These are phyloP conservation scores for Angomonas deanei DNA, from an alignment of 208 protist genomes.

Conservation along the genomic window DNA sequence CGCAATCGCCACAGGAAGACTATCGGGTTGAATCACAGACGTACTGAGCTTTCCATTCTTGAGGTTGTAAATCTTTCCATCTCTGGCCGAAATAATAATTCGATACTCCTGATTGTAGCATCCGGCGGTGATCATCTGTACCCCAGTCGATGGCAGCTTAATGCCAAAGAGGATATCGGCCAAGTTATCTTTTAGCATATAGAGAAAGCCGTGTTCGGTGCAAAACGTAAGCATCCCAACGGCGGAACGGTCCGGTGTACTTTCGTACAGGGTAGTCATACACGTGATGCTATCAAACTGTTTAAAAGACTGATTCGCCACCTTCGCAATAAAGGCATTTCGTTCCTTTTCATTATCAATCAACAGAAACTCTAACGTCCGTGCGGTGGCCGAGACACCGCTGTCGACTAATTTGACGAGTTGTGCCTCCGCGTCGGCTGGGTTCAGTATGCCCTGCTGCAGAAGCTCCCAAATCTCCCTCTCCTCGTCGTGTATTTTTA, in stretches of 20 bases:
- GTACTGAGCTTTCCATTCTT: slow-evolving; percentile 81
- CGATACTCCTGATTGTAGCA: slow-evolving; percentile 86
- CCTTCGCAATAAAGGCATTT: slow-evolving; percentile 30
- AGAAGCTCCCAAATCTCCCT: slow-evolving; percentile 56
- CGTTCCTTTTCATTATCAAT: slow-evolving; percentile 44
- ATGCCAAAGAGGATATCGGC: slow-evolving; percentile 49
- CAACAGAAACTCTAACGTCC: slow-evolving; percentile 76
- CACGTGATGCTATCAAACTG: slow-evolving; percentile 83
- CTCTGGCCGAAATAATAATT: slow-evolving; percentile 88
- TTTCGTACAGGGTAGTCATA: slow-evolving; percentile 71
- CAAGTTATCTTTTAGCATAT: slow-evolving; percentile 67
- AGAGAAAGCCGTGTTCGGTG: slow-evolving; percentile 80
- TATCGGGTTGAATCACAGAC: slow-evolving; percentile 86
- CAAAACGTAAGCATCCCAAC: slow-evolving; percentile 85
- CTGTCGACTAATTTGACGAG: slow-evolving; percentile 43
- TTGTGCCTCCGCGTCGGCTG: slow-evolving; percentile 27
- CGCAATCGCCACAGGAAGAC: slow-evolving; percentile 73
- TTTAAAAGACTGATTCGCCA: slow-evolving; percentile 38
- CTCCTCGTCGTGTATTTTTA: slow-evolving; percentile 59
- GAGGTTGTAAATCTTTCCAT: slow-evolving; percentile 90
- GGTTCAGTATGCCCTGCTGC: slow-evolving; percentile 12
- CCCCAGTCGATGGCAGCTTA: slow-evolving; percentile 61
- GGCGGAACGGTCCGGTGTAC: slow-evolving; percentile 47
- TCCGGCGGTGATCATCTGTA: slow-evolving; percentile 68
- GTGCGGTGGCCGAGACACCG: slow-evolving; percentile 52